phyloP scores from a whole-genome alignment of 2,329 filamentous ascomycete genomes.

The Paecilomyces dactylethromorphus region DNA sequence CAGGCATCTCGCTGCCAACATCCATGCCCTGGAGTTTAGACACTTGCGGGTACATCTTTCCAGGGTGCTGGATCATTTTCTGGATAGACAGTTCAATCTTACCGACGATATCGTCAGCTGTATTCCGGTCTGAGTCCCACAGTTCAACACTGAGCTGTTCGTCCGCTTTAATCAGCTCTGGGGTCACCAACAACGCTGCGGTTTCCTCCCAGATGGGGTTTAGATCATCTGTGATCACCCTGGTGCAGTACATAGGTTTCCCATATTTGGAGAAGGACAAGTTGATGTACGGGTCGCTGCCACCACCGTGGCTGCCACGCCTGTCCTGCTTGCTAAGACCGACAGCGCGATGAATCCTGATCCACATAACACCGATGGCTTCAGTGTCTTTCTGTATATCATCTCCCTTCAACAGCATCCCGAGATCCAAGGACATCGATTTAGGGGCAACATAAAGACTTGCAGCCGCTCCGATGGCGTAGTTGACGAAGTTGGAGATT shows the following conservation, averaged over 20 bases:
- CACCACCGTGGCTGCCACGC: slow-evolving; percentile 74
- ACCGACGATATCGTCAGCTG: slow-evolving; percentile 89
- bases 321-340: slow-evolving; percentile 87
- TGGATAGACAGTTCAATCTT: slow-evolving; percentile 92
- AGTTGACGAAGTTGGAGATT: slow-evolving; percentile 96
- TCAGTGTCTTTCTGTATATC: slow-evolving; percentile 80
- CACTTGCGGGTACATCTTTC: slow-evolving; percentile 84
- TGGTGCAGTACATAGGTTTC: slow-evolving; percentile 95
- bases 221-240: slow-evolving; percentile 89
- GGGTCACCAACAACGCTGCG: slow-evolving; percentile 75
- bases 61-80: slow-evolving; percentile 88
- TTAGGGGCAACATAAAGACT: slow-evolving; percentile 93
- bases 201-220: slow-evolving; percentile 91
- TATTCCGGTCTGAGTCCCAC: slow-evolving; percentile 91
- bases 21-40: slow-evolving; percentile 79
- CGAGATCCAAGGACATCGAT: slow-evolving; percentile 84
- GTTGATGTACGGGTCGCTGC: slow-evolving; percentile 93
- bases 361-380: slow-evolving; percentile 83
- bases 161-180: slow-evolving; percentile 85
- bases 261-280: slow-evolving; percentile 92
- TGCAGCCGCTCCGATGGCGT: slow-evolving; percentile 78
- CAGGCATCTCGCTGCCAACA: slow-evolving; percentile 81
- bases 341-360: slow-evolving; percentile 81
- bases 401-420: slow-evolving; percentile 85
- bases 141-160: slow-evolving; percentile 90